Percentiles rank a stretch among this genome's conserved stretches.
These are phyloP conservation scores for Phlyctochytrium bullatum DNA, from an alignment of 192 early-diverging fungal genomes.

Conservation along the genomic window DNA sequence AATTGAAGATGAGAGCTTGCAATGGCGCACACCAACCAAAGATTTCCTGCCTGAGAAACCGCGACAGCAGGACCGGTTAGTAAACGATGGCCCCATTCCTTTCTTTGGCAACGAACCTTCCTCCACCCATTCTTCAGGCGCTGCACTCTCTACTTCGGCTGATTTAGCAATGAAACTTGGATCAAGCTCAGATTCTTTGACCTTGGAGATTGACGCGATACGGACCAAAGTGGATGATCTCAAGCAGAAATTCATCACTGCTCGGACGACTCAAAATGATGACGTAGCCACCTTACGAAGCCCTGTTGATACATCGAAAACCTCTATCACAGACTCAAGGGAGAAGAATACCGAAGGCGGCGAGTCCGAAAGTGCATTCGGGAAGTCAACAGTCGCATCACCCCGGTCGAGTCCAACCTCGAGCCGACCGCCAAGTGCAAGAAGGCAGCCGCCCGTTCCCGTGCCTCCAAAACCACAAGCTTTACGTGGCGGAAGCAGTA, in stretches of 20 bases:
- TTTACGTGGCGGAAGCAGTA: background rate
- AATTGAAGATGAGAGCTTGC: too few species aligned
- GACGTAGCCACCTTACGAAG: too few species aligned
- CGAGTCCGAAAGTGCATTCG: too few species aligned
- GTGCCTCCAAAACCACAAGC: background rate
- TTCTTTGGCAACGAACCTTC: background rate
- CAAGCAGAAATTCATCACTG: background rate
- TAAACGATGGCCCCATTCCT: slow-evolving; percentile 4
- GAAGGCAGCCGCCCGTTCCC: background rate
- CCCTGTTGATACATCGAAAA: too few species aligned
- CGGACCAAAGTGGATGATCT: slow-evolving; percentile 2
- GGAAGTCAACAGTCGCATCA: too few species aligned
- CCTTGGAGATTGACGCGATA: slow-evolving; percentile 3
- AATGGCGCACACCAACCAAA: too few species aligned
- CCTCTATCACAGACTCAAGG: too few species aligned
- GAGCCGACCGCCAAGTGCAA: background rate
- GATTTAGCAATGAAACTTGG: background rate
- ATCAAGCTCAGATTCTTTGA: slow-evolving; percentile 1
- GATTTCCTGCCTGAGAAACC: background rate
- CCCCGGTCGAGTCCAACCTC: background rate
- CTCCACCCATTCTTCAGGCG: background rate
- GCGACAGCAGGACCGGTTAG: too few species aligned
- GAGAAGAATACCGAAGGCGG: too few species aligned
- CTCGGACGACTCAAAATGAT: background rate
- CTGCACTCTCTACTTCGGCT: background rate